Conservation (phyloP, 2,329 filamentous ascomycete species). For the Pseudopyrenochaeta lycopersici region DNA sequence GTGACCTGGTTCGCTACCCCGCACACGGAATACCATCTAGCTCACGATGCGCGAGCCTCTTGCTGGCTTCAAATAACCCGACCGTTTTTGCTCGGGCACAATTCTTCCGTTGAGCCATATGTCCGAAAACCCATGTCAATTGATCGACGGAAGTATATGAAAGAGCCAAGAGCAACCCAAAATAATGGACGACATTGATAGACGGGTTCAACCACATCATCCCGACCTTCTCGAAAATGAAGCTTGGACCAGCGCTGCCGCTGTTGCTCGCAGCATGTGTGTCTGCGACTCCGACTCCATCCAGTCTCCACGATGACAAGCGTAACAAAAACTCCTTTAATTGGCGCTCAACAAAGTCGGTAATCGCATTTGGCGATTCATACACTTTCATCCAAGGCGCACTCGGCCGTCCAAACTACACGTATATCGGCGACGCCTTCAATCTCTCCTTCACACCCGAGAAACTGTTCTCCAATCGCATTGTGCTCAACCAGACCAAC, state of each 20-base stretch:
- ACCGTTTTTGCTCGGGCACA: slow-evolving; percentile 14
- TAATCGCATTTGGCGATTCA: slow-evolving; percentile 60
- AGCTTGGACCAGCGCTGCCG: slow-evolving; percentile 1
- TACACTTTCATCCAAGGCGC: slow-evolving; percentile 65
- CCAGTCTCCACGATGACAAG: background rate
- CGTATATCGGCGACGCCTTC: slow-evolving; percentile 64
- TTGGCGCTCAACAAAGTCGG: slow-evolving; percentile 28
- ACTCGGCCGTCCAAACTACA: slow-evolving; percentile 60
- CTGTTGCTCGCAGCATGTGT: slow-evolving; percentile 5
- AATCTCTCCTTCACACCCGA: slow-evolving; percentile 56
- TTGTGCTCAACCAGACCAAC: slow-evolving; percentile 62
- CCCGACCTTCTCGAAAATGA: slow-evolving; percentile 14
- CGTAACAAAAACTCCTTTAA: slow-evolving; percentile 13
- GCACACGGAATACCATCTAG: background rate
- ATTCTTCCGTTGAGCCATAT: slow-evolving; percentile 20
- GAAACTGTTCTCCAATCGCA: slow-evolving; percentile 57
- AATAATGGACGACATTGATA: background rate
- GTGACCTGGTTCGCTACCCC: background rate
- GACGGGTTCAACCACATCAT: background rate
- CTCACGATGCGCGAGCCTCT: background rate
- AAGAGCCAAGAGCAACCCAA: background rate
- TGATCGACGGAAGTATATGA: slow-evolving; percentile 8
- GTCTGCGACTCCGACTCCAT: slow-evolving; percentile 3
- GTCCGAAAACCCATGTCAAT: background rate
- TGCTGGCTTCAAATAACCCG: slow-evolving; percentile 3